These are phyloP conservation scores for Rhodotorula sp. DNA, from an alignment of 1,284 basidiomycete species.

Conservation along the genomic window DNA sequence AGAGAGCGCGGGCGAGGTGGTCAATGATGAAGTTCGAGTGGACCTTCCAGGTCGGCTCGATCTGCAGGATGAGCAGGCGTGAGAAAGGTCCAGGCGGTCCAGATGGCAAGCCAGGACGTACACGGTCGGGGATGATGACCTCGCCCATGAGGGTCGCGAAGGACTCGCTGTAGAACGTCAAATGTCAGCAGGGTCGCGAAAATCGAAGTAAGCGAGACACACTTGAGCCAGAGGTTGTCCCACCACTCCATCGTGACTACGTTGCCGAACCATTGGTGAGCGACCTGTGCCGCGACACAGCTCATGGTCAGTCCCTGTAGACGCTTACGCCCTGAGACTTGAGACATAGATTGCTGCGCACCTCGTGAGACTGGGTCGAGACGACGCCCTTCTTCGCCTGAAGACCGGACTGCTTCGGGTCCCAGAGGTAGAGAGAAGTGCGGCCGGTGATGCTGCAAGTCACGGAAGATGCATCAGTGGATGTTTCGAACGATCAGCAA, in stretches of 20 bases:
- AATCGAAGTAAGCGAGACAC: background rate
- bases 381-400: constrained; percentile 48
- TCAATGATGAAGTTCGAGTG: constrained; percentile 57
- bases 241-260: constrained; percentile 38
- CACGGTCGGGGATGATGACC: constrained; percentile 74
- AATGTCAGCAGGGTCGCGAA: background rate
- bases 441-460: constrained; percentile 76
- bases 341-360: constrained; percentile 11
- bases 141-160: constrained; percentile 84
- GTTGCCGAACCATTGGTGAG: constrained; percentile 39
- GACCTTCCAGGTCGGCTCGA: constrained; percentile 58
- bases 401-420: constrained; percentile 53
- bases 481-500: too few species aligned
- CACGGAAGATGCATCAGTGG: constrained; percentile 20
- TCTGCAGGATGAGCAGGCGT: constrained; percentile 4
- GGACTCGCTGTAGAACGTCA: constrained; percentile 46
- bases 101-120: too few species aligned
- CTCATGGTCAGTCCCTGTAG: too few species aligned
- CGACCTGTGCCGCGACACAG: background rate
- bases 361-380: constrained; percentile 50
- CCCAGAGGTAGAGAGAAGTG: constrained; percentile 69
- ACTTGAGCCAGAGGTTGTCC: constrained; percentile 40
- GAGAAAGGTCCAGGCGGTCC: too few species aligned
- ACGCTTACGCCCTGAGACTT: too few species aligned
- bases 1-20: constrained; percentile 63